Conservation (phyloP, 1,284 basidiomycete species). For the Somion occarium region DNA sequence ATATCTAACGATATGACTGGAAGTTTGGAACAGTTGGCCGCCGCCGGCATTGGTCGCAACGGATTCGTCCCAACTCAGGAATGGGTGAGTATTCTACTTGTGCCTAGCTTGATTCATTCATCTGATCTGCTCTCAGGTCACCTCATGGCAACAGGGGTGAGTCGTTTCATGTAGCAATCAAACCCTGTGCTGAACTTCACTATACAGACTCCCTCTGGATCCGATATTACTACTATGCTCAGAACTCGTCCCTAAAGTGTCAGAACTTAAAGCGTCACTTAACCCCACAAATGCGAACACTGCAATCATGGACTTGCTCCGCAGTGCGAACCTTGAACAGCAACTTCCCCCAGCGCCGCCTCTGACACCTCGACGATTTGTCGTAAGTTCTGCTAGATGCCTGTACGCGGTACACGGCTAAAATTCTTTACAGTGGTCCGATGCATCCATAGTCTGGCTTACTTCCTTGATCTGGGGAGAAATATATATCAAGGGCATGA, state of each 20-base stretch:
- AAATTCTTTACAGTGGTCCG: constrained; percentile 65
- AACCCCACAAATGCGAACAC: constrained; percentile 61
- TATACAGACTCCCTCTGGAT: constrained; percentile 74
- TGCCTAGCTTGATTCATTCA: background rate
- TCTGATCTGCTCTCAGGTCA: constrained; percentile 42
- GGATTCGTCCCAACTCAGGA: constrained; percentile 92
- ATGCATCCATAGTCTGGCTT: constrained; percentile 85
- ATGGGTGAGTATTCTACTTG: constrained; percentile 62
- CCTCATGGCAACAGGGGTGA: constrained; percentile 85
- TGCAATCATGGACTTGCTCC: constrained; percentile 66
- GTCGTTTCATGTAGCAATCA: constrained; percentile 14
- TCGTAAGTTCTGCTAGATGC: constrained; percentile 38
- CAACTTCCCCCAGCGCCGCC: constrained; percentile 70
- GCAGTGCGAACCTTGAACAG: constrained; percentile 55
- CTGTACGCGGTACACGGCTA: constrained; percentile 8
- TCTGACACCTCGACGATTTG: constrained; percentile 65
- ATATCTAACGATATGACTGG: constrained; percentile 53
- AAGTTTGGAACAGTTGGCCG: constrained; percentile 59
- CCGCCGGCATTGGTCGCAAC: constrained; percentile 72
- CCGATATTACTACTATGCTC: constrained; percentile 79
- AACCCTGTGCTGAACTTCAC: background rate
- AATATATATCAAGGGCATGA: constrained; percentile 85
- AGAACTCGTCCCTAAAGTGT: constrained; percentile 84
- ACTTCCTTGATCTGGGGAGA: constrained; percentile 91
- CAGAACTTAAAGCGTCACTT: constrained; percentile 66